Conservation (phyloP, 768 basidiomycete genomes). For the Coprinellus micaceus region DNA sequence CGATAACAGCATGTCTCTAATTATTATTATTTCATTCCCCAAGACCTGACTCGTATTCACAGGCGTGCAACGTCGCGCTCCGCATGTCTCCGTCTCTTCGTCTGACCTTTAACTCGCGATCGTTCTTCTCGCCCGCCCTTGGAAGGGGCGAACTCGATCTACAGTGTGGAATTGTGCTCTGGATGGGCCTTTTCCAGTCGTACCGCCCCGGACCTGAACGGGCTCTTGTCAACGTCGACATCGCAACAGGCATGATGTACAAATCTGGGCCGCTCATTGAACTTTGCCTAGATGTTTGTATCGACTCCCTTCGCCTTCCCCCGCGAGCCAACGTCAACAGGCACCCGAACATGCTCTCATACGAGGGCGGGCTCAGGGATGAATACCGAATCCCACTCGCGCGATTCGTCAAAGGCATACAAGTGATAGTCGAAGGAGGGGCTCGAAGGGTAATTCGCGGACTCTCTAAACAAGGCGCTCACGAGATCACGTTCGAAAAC, state of each 20-base stretch:
- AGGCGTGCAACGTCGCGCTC: slow-evolving; percentile 74
- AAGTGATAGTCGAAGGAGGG: slow-evolving; percentile 26
- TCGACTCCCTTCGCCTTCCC: too few species aligned
- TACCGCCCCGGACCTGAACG: slow-evolving; percentile 62
- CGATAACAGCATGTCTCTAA: slow-evolving; percentile 52
- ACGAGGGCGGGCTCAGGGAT: slow-evolving; percentile 41
- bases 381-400: slow-evolving; percentile 42
- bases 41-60: not conserved
- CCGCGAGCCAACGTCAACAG: slow-evolving; percentile 8
- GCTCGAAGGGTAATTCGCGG: slow-evolving; percentile 47
- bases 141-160: slow-evolving; percentile 49
- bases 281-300: slow-evolving; percentile 45
- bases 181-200: slow-evolving; percentile 82
- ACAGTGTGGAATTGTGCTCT: slow-evolving; percentile 66
- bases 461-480: slow-evolving; percentile 49
- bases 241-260: slow-evolving; percentile 75
- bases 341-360: slow-evolving; percentile 29
- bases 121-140: slow-evolving; percentile 58
- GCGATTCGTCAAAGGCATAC: slow-evolving; percentile 34
- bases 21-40: not conserved
- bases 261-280: slow-evolving; percentile 56
- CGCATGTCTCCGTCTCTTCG: slow-evolving; percentile 68
- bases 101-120: slow-evolving; percentile 72
- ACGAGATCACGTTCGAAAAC: slow-evolving; percentile 42
- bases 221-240: slow-evolving; percentile 74